Evolutionary conservation across 2,329 filamentous ascomycete genomes (phyloP).

Genomic region (Cadophora sp.): DNA sequence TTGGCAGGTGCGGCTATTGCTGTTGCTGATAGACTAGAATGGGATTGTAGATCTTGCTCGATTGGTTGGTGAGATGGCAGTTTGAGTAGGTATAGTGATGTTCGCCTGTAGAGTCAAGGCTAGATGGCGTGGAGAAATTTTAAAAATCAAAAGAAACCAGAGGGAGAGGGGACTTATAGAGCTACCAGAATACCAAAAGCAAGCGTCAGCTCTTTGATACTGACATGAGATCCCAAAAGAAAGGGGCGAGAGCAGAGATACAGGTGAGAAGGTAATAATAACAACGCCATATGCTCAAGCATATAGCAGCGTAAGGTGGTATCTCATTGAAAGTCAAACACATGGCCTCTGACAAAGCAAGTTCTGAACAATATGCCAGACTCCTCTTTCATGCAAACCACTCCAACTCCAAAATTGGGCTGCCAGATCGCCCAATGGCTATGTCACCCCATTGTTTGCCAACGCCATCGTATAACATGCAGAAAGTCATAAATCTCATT

Average conservation of each 20-base stretch:
- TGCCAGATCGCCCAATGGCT: constrained; percentile 17
- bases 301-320: not conserved
- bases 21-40: not conserved
- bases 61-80: not conserved
- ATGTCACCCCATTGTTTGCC: constrained; percentile 24
- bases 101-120: constrained; percentile 2
- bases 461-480: constrained; percentile 23
- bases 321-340: constrained; percentile 18
- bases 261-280: not conserved
- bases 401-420: constrained; percentile 25
- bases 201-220: constrained; percentile 2
- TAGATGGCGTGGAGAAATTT: not conserved
- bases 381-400: constrained; percentile 18
- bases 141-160: constrained; percentile 7
- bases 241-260: not conserved
- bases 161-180: not conserved
- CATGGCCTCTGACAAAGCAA: constrained; percentile 11
- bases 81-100: constrained; percentile 17
- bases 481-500: constrained; percentile 27
- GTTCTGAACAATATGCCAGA: constrained; percentile 19
- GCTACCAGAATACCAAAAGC: not conserved
- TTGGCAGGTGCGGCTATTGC: constrained; percentile 22
- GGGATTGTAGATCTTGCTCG: not conserved
- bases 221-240: not conserved
- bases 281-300: too few species aligned